These are phyloP conservation scores for Chytriomyces sp. DNA, from an alignment of 192 early-diverging fungal genomes.

Conservation along the genomic window DNA sequence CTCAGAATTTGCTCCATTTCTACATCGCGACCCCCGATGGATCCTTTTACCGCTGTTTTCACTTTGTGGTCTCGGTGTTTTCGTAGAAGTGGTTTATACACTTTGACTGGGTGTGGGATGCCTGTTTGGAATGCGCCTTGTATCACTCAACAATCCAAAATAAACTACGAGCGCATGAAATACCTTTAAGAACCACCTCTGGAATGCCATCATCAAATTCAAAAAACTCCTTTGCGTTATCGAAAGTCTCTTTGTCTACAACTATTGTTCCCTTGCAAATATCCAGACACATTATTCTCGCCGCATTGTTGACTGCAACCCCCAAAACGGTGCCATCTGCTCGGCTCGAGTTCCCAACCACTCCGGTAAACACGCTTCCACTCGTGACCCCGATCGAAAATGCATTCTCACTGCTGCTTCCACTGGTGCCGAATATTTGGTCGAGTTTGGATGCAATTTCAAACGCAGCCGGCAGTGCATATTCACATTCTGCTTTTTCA, in stretches of 20 bases:
- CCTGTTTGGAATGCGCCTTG: not conserved
- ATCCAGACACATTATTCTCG: slow-evolving; percentile 23
- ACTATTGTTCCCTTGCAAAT: slow-evolving; percentile 16
- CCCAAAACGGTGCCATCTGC: slow-evolving; percentile 36
- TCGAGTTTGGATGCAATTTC: slow-evolving; percentile 8
- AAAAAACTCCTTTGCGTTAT: not conserved
- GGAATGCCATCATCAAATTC: slow-evolving; percentile 8
- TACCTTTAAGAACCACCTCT: not conserved
- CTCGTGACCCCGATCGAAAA: slow-evolving; percentile 27
- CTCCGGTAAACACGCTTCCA: slow-evolving; percentile 27
- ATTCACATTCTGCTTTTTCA: slow-evolving; percentile 25
- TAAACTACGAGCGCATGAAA: too few species aligned
- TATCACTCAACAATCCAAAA: too few species aligned
- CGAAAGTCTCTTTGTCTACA: not conserved
- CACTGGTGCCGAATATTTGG: not conserved
- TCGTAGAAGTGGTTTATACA: not conserved
- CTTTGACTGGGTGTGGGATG: slow-evolving; percentile 8
- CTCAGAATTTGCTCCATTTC: not conserved
- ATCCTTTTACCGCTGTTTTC: not conserved
- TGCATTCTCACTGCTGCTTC: too few species aligned
- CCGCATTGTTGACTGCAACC: slow-evolving; percentile 36
- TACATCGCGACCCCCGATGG: not conserved
- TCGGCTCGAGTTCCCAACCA: slow-evolving; percentile 2
- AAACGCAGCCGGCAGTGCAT: slow-evolving; percentile 23
- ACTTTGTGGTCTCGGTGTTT: not conserved